phyloP scores from a whole-genome alignment of 2,329 filamentous ascomycete genomes.

The Epichloe brachyelytri region DNA sequence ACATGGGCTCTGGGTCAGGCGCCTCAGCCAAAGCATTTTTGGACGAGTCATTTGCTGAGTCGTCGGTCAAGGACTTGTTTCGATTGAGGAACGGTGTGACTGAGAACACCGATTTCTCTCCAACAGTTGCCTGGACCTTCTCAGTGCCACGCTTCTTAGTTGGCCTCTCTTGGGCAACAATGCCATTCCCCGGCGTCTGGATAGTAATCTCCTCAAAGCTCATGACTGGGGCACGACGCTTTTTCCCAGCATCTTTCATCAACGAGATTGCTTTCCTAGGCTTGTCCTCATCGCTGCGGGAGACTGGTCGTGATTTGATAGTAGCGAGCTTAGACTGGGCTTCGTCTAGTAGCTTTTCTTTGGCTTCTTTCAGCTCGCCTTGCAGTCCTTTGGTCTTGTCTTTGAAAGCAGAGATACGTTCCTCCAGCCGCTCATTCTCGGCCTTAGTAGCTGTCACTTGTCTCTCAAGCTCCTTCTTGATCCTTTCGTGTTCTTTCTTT shows the following conservation, averaged over 20 bases:
- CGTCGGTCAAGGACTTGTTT: slow-evolving; percentile 40
- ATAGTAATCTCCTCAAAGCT: slow-evolving; percentile 33
- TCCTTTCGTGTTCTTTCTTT: slow-evolving; percentile 33
- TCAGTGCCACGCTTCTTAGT: slow-evolving; percentile 45
- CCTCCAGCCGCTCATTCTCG: slow-evolving; percentile 52
- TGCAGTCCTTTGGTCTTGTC: slow-evolving; percentile 58
- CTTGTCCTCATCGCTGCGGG: slow-evolving; percentile 9
- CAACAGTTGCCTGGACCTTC: slow-evolving; percentile 33
- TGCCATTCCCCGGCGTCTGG: slow-evolving; percentile 32
- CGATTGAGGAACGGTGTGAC: slow-evolving; percentile 88
- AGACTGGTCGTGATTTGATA: slow-evolving; percentile 5
- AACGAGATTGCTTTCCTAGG: slow-evolving; percentile 11
- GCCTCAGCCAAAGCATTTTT: slow-evolving; percentile 9
- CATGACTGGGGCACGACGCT: slow-evolving; percentile 33
- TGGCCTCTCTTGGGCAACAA: slow-evolving; percentile 26
- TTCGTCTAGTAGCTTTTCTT: slow-evolving; percentile 30
- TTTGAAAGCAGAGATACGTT: slow-evolving; percentile 56
- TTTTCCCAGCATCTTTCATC: slow-evolving; percentile 26
- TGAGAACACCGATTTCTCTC: slow-evolving; percentile 85
- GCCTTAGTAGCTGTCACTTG: slow-evolving; percentile 47
- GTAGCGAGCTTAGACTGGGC: slow-evolving; percentile 9
- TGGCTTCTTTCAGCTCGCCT: slow-evolving; percentile 55
- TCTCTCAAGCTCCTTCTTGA: slow-evolving; percentile 34
- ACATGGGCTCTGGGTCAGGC: slow-evolving; percentile 19
- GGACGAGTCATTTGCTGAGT: slow-evolving; percentile 16